phyloP scores from a whole-genome alignment of 768 basidiomycete species.

The Kwoniella newhampshirensis region DNA sequence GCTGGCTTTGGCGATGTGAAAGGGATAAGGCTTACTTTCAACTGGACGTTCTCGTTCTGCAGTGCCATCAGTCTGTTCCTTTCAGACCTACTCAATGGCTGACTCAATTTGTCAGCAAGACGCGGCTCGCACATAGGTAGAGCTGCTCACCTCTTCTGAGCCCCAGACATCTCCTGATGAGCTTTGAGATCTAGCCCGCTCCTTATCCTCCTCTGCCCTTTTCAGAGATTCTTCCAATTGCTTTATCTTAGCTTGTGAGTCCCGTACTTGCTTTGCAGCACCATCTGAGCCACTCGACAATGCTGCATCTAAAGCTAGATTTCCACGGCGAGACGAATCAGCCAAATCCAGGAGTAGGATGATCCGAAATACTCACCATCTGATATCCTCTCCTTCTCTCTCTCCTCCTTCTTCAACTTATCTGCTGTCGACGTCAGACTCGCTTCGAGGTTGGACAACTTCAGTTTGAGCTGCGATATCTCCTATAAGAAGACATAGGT shows the following conservation, averaged over 20 bases:
- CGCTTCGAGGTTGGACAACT: conserved; percentile 47
- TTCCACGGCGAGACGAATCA: too few species aligned
- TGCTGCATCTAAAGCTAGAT: conserved; percentile 21
- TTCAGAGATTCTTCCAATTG: conserved; percentile 21
- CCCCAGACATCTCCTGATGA: conserved; percentile 8
- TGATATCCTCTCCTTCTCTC: conserved; percentile 41
- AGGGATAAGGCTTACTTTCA: conserved; percentile 4
- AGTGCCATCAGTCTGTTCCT: conserved; percentile 27
- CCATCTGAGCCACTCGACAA: conserved; percentile 13
- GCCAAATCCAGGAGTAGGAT: background rate
- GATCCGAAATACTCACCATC: conserved; percentile 34
- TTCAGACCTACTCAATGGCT: conserved; percentile 25
- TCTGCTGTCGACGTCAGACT: conserved; percentile 32
- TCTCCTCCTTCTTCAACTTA: conserved; percentile 41
- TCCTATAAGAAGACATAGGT: conserved; percentile 31
- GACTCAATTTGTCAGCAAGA: background rate
- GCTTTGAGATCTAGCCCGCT: conserved; percentile 25
- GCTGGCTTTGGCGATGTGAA: background rate
- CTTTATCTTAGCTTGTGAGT: conserved; percentile 2
- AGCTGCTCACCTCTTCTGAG: conserved; percentile 15
- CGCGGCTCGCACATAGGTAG: background rate
- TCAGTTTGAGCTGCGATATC: conserved; percentile 34
- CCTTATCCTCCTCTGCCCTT: conserved; percentile 31
- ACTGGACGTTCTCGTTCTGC: conserved; percentile 38
- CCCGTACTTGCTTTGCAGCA: conserved; percentile 7